A percentile compares a stretch with the other conserved stretches of the same genome.
Evolutionary conservation across 2,329 filamentous ascomycete species (phyloP).

Genomic region (Trichophyton simii): DNA sequence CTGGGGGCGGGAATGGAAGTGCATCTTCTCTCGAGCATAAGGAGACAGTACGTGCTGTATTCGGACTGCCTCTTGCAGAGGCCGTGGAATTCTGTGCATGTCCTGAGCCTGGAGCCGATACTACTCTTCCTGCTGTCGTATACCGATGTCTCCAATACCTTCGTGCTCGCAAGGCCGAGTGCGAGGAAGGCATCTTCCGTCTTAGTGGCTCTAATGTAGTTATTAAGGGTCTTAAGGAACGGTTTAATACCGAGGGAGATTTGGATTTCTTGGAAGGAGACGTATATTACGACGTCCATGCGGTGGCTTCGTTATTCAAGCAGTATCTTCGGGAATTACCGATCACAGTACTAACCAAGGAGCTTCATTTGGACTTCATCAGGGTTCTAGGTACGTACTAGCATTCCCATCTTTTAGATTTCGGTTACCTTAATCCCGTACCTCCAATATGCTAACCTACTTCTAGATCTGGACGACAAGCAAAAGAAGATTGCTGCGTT

Average conservation of each 20-base stretch:
- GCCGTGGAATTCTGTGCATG: conserved; percentile 73
- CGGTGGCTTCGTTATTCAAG: conserved; percentile 86
- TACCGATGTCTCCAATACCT: conserved; percentile 94
- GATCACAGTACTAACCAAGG: conserved; percentile 77
- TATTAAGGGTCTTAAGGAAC: conserved; percentile 79
- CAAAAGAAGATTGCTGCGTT: conserved; percentile 65
- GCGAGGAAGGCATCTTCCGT: conserved; percentile 91
- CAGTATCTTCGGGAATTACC: conserved; percentile 87
- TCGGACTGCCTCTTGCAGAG: conserved; percentile 73
- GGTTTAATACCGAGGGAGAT: conserved; percentile 88
- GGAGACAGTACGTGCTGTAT: conserved; percentile 56
- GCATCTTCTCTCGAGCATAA: conserved; percentile 36
- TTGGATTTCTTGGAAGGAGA: conserved; percentile 69
- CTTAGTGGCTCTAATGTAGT: conserved; percentile 93
- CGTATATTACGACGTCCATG: conserved; percentile 88
- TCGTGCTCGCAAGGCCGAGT: conserved; percentile 63
- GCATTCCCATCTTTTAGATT: neutral
- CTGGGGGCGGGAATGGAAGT: conserved; percentile 23
- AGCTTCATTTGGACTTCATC: conserved; percentile 81
- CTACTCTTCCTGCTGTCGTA: conserved; percentile 78
- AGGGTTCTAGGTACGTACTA: conserved; percentile 50
- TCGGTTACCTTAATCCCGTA: conserved; percentile 1
- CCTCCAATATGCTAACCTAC: neutral
- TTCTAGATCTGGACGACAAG: conserved; percentile 55
- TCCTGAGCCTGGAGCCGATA: conserved; percentile 46